These are phyloP conservation scores for Penstemon newberryi DNA, from an alignment of 257 asterid genomes.

Conservation along the genomic window DNA sequence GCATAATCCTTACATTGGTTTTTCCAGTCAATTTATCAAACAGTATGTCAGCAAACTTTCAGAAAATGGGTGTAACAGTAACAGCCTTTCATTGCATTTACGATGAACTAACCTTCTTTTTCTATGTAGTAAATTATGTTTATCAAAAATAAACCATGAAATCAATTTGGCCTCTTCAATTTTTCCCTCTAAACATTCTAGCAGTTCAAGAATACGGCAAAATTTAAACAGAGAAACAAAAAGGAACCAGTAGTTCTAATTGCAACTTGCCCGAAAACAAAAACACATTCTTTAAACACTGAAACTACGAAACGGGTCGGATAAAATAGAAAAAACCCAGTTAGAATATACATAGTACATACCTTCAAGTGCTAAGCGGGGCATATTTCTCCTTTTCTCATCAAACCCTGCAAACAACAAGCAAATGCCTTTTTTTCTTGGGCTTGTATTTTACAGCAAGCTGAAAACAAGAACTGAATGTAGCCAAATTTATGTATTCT, in stretches of 20 bases:
- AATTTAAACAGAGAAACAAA: neutral
- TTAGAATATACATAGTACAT: constrained; percentile 16
- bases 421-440: constrained; percentile 10
- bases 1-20: neutral
- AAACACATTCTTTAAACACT: neutral
- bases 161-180: too few relatives aligned
- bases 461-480: constrained; percentile 21
- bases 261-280: neutral
- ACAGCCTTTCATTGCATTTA: too few relatives aligned
- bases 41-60: constrained; percentile 14
- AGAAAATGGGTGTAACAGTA: neutral
- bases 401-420: constrained; percentile 11
- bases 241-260: neutral
- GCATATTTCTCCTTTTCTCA: constrained; percentile 33
- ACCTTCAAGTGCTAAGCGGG: constrained; percentile 40
- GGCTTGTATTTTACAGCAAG: neutral
- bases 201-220: neutral
- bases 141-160: too few relatives aligned
- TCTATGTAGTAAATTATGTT: too few relatives aligned
- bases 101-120: too few relatives aligned
- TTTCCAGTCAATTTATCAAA: constrained; percentile 28
- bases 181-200: too few relatives aligned
- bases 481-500: neutral
- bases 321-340: neutral
- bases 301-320: neutral